Conservation (phyloP, 2,329 filamentous ascomycete species). For the Nakataea oryzae region DNA sequence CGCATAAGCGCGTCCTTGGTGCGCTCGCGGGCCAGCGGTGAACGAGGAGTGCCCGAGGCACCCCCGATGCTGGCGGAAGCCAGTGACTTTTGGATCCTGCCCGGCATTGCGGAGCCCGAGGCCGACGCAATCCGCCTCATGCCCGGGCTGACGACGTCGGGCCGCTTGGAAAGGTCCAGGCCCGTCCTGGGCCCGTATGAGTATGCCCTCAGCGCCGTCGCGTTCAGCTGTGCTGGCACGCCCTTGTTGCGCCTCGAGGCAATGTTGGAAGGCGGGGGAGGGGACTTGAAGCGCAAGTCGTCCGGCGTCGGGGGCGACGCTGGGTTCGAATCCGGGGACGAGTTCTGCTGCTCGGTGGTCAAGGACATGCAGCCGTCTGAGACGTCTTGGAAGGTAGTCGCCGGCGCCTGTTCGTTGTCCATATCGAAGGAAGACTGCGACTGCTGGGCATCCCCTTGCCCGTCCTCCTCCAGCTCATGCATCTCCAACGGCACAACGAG, state of each 20-base stretch:
- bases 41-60: slow-evolving; percentile 23
- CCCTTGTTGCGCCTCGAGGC: slow-evolving; percentile 41
- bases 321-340: slow-evolving; percentile 20
- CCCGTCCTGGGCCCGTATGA: slow-evolving; percentile 35
- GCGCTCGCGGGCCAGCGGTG: slow-evolving; percentile 32
- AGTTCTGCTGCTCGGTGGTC: slow-evolving; percentile 10
- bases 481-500: slow-evolving; percentile 2
- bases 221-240: slow-evolving; percentile 35
- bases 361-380: neutral
- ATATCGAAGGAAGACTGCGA: neutral
- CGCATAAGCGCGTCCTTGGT: slow-evolving; percentile 30
- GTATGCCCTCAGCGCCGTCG: slow-evolving; percentile 31
- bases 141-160: slow-evolving; percentile 30
- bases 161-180: slow-evolving; percentile 32
- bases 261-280: slow-evolving; percentile 40
- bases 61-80: slow-evolving; percentile 6
- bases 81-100: slow-evolving; percentile 29
- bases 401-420: slow-evolving; percentile 1
- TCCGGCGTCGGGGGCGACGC: slow-evolving; percentile 16
- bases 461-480: neutral
- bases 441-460: neutral
- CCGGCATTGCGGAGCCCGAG: slow-evolving; percentile 29
- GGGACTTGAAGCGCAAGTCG: slow-evolving; percentile 33
- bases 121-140: slow-evolving; percentile 45
- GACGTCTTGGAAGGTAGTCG: neutral